These are phyloP conservation scores for Podospora tetraspora DNA, from an alignment of 495 filamentous ascomycete species.

Conservation along the genomic window DNA sequence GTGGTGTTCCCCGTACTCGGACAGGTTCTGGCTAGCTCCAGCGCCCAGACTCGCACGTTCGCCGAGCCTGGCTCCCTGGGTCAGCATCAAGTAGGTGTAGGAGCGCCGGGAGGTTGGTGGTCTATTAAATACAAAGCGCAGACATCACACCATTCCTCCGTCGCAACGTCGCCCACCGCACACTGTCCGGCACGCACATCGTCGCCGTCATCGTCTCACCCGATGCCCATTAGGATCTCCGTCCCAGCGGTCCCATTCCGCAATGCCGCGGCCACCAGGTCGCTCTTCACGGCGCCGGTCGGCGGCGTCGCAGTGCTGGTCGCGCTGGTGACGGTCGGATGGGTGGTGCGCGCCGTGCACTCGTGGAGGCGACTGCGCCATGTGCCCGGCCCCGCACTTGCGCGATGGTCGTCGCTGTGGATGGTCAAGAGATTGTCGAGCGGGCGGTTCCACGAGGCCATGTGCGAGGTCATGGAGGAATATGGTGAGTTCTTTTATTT, in stretches of 20 bases:
- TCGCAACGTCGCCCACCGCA: neutral
- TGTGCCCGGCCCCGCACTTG: slow-evolving; percentile 22
- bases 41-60: neutral
- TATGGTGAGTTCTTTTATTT: neutral
- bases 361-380: slow-evolving; percentile 25
- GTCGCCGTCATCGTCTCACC: neutral
- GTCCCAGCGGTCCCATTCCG: neutral
- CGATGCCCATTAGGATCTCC: neutral
- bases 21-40: neutral
- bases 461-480: slow-evolving; percentile 25
- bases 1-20: neutral
- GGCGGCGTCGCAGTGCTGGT: neutral
- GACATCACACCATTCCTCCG: neutral
- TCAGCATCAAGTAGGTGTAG: neutral
- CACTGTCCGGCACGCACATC: neutral
- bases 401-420: slow-evolving; percentile 20
- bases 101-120: neutral
- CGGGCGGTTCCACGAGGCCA: slow-evolving; percentile 15
- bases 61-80: too few species aligned
- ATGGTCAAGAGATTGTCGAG: slow-evolving; percentile 16
- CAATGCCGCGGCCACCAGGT: neutral
- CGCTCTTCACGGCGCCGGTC: neutral
- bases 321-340: neutral
- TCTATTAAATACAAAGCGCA: neutral
- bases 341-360: neutral